These are phyloP conservation scores for Talaromyces sp. DNA, from an alignment of 2,329 filamentous ascomycete species.

Conservation along the genomic window DNA sequence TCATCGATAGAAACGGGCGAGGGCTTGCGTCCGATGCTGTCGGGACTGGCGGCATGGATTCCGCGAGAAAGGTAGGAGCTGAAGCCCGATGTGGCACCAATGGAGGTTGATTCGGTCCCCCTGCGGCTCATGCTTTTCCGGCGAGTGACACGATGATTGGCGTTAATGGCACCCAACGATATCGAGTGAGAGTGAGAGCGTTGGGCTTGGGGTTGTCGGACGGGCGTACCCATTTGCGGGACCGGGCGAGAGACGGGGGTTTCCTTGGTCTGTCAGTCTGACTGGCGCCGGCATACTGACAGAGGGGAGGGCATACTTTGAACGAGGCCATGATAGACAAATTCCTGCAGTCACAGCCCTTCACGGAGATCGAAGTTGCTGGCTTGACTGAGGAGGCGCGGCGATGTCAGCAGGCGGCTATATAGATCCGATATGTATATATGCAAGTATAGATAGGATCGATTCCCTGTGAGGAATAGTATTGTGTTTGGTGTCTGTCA, in stretches of 20 bases:
- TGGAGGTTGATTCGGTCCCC: slow-evolving; percentile 64
- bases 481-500: background rate
- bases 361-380: slow-evolving; percentile 10
- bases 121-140: slow-evolving; percentile 77
- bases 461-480: background rate
- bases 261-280: slow-evolving; percentile 27
- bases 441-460: slow-evolving; percentile 19
- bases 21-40: slow-evolving; percentile 35
- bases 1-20: slow-evolving; percentile 34
- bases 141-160: slow-evolving; percentile 80
- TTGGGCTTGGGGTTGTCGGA: slow-evolving; percentile 55
- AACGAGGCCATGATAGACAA: slow-evolving; percentile 37
- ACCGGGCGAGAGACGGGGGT: slow-evolving; percentile 62
- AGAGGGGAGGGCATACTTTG: slow-evolving; percentile 29
- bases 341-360: slow-evolving; percentile 26
- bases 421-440: slow-evolving; percentile 24
- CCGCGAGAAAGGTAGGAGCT: slow-evolving; percentile 41
- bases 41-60: slow-evolving; percentile 34
- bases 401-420: slow-evolving; percentile 17
- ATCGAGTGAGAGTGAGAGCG: slow-evolving; percentile 79
- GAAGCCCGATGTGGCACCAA: slow-evolving; percentile 37
- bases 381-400: slow-evolving; percentile 15
- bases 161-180: slow-evolving; percentile 71
- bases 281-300: background rate
- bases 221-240: slow-evolving; percentile 58